These are phyloP conservation scores for Lagenidium giganteum DNA, from an alignment of 352 stramenopile genomes.

Conservation along the genomic window DNA sequence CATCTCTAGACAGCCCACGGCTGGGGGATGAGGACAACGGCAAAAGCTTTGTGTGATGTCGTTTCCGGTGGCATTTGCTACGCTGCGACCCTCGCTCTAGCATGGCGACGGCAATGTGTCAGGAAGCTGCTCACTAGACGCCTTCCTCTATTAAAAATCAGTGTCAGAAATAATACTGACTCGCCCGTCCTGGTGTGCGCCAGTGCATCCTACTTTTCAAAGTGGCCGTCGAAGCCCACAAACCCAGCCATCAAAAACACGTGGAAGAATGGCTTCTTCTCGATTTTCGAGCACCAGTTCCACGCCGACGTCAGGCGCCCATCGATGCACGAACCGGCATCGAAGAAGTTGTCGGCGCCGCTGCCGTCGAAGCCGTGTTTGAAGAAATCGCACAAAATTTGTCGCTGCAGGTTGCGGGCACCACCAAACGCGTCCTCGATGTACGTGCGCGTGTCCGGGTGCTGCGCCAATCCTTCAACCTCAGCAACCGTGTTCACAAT, in stretches of 20 bases:
- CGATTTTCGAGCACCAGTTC: slow-evolving; percentile 91
- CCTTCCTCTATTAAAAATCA: background rate
- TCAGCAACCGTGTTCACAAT: slow-evolving; percentile 57
- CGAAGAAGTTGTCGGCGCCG: slow-evolving; percentile 86
- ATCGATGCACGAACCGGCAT: slow-evolving; percentile 87
- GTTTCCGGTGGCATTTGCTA: too few species aligned
- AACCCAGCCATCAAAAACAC: slow-evolving; percentile 91
- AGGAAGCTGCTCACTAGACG: background rate
- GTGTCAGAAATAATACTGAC: too few species aligned
- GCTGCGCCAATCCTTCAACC: slow-evolving; percentile 29
- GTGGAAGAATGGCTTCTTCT: slow-evolving; percentile 90
- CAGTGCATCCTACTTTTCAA: slow-evolving; percentile 71
- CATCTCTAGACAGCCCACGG: too few species aligned
- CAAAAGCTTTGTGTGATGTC: too few species aligned
- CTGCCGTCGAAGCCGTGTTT: slow-evolving; percentile 92
- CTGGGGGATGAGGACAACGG: too few species aligned
- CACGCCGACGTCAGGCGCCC: slow-evolving; percentile 88
- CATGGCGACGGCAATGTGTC: background rate
- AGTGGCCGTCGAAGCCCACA: slow-evolving; percentile 91
- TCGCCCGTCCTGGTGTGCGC: slow-evolving; percentile 2
- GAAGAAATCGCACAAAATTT: slow-evolving; percentile 90
- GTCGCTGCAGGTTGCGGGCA: slow-evolving; percentile 61
- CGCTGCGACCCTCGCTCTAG: too few species aligned
- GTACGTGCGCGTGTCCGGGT: slow-evolving; percentile 53
- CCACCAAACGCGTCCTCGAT: slow-evolving; percentile 72